Base-by-base conservation (phyloP, 768 basidiomycete species). In the Postia placenta region DNA sequence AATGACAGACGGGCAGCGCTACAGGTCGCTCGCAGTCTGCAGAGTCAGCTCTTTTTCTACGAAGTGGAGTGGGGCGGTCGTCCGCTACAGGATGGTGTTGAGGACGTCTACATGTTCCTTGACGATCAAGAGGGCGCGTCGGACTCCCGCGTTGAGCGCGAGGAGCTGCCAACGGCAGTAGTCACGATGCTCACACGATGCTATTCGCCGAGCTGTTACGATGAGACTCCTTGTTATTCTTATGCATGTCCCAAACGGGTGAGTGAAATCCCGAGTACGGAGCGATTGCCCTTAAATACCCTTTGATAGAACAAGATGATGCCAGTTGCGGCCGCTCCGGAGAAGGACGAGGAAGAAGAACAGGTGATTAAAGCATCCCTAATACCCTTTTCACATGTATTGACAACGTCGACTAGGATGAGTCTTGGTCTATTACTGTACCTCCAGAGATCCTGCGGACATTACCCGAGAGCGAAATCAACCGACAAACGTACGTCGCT, bases 21-120 rank as follows among this genome's bases (percentile, higher is more conserved):
- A 24, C 83, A 87, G 62, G 85, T 95, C 30, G 96, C 92, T 3
- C 83, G 92, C 33, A 90, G 88, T 49, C 73, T 98, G 30, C 93
- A 97, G 61, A 85, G 80, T 50, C 92, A 95, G 63, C 75, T 98
- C 4, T 97, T 92, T 74, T 94, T 96, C 66, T 91, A 92, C 61
- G 95, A 98, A 64, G 93, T 97, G 5, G 93, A 97, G 62, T 95
- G 93, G 90, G 91, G 87, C 25, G 82, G 83, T 43, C 80, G 83
- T 17, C 74, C 83, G 1, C 68, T 96, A 47, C 81, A 87, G 48
- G 92, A 94, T 60, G 84, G 87, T 2, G 87, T 94, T 3, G 92
- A 94, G 59, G 91, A 94, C 53, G 92, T 96, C 5, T 96, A 89
- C 68, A 88, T 87, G 75, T 95, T 96, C 66, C 71, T 90, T 60